Evolutionary conservation across 257 asterid genomes (phyloP).

Genomic region (Przewalskia tangutica): DNA sequence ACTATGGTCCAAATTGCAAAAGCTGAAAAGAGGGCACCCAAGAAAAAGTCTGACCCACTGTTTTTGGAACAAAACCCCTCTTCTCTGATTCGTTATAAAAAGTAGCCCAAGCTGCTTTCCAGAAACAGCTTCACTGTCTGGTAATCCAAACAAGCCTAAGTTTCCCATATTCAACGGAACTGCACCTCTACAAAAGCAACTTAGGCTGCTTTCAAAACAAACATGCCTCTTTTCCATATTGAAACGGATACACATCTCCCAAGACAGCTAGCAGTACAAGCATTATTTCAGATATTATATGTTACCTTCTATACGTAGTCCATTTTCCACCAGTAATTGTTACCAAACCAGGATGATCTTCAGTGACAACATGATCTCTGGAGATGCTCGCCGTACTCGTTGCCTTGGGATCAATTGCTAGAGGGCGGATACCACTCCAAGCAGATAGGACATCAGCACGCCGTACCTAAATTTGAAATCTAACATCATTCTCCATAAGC

Average conservation of each 20-base stretch:
- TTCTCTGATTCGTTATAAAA: not conserved
- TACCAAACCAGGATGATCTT: slow-evolving; percentile 87
- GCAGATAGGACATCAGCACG: slow-evolving; percentile 91
- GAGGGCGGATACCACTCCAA: slow-evolving; percentile 98
- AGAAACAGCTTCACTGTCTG: not conserved
- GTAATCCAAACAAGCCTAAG: not conserved
- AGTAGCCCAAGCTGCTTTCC: not conserved
- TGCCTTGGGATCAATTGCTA: slow-evolving; percentile 91
- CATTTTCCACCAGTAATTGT: slow-evolving; percentile 98
- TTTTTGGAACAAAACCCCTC: not conserved
- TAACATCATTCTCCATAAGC: slow-evolving; percentile 13
- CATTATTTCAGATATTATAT: not conserved
- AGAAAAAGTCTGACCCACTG: not conserved
- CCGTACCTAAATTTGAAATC: slow-evolving; percentile 49
- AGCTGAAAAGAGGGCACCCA: not conserved
- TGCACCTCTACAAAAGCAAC: not conserved
- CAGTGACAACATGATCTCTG: slow-evolving; percentile 83
- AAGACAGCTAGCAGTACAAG: not conserved
- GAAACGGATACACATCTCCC: not conserved
- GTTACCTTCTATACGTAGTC: slow-evolving; percentile 97
- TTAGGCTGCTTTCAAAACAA: not conserved
- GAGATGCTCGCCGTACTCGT: slow-evolving; percentile 88
- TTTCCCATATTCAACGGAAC: not conserved
- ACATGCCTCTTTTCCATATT: not conserved
- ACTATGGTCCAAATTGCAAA: not conserved